phyloP scores from a whole-genome alignment of 108 stramenopile genomes.

The Conticribra guillardii region DNA sequence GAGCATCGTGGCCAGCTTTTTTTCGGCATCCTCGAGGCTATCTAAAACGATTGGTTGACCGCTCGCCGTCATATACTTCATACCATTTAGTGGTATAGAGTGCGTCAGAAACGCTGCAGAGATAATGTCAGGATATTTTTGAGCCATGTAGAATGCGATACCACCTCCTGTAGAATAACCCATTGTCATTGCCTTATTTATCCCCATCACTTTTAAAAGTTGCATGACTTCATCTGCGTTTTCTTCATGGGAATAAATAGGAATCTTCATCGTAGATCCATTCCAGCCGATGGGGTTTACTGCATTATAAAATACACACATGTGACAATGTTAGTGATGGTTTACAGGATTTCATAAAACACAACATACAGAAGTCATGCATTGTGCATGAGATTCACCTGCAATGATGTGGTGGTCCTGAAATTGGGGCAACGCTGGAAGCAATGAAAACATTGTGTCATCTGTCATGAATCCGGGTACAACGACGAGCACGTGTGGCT shows the following conservation, averaged over 20 bases:
- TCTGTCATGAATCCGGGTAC: constrained; percentile 27
- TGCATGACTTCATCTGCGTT: constrained; percentile 27
- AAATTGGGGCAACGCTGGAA: constrained; percentile 18
- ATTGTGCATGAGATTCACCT: too few species aligned
- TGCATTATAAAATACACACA: too few species aligned
- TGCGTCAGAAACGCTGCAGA: constrained; percentile 31
- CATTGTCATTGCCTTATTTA: constrained; percentile 18
- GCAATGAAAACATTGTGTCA: constrained; percentile 21
- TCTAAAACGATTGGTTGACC: constrained; percentile 1
- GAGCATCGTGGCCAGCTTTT: background rate
- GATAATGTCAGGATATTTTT: constrained; percentile 24
- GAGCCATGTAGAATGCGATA: constrained; percentile 28
- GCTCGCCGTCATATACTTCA: constrained; percentile 4
- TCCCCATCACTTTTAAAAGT: constrained; percentile 6
- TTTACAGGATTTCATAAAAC: too few species aligned
- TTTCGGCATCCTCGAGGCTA: background rate
- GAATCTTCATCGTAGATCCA: constrained; percentile 25
- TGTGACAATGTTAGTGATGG: too few species aligned
- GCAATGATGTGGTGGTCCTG: constrained; percentile 39
- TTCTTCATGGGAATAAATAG: constrained; percentile 21
- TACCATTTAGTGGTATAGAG: constrained; percentile 23
- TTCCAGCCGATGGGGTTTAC: constrained; percentile 35
- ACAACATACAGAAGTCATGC: too few species aligned
- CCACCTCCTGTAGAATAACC: constrained; percentile 32
- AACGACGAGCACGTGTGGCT: constrained; percentile 26